phyloP scores from a whole-genome alignment of 371 early-diverging fungal species.

The Blastocladiella emersonii region DNA sequence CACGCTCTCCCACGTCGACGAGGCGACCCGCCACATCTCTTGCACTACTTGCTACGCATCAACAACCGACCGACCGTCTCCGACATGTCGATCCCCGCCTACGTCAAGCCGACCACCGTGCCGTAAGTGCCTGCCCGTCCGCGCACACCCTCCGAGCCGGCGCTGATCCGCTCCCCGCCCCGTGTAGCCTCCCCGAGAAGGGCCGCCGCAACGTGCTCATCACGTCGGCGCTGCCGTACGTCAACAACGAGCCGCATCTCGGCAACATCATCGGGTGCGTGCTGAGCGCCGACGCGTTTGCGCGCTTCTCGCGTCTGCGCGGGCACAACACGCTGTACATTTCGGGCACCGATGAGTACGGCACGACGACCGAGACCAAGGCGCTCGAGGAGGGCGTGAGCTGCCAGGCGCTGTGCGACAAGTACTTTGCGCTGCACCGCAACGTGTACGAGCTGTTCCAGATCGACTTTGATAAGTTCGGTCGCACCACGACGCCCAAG shows the following conservation, averaged over 20 bases:
- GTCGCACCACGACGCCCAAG: slow-evolving; percentile 80
- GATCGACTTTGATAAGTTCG: slow-evolving; percentile 94
- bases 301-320: slow-evolving; percentile 78
- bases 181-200: slow-evolving; percentile 39
- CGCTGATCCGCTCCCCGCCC: too few relatives aligned
- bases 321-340: slow-evolving; percentile 87
- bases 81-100: too few relatives aligned
- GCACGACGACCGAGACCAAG: slow-evolving; percentile 99
- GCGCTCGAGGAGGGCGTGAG: slow-evolving; percentile 85
- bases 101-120: too few relatives aligned
- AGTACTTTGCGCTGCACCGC: slow-evolving; percentile 82
- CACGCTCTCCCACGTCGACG: too few relatives aligned
- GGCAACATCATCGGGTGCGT: slow-evolving; percentile 99
- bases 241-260: slow-evolving; percentile 99
- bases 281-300: slow-evolving; percentile 95
- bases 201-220: slow-evolving; percentile 80
- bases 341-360: slow-evolving; percentile 99
- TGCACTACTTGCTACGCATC: too few relatives aligned
- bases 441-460: slow-evolving; percentile 94
- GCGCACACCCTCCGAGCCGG: too few relatives aligned
- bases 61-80: too few relatives aligned
- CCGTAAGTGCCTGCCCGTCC: too few relatives aligned
- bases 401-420: slow-evolving; percentile 91
- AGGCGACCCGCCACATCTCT: too few relatives aligned
- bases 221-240: slow-evolving; percentile 98